Evolutionary conservation across 306 rosid species (phyloP).

Genomic region (Sicyos edulis): DNA sequence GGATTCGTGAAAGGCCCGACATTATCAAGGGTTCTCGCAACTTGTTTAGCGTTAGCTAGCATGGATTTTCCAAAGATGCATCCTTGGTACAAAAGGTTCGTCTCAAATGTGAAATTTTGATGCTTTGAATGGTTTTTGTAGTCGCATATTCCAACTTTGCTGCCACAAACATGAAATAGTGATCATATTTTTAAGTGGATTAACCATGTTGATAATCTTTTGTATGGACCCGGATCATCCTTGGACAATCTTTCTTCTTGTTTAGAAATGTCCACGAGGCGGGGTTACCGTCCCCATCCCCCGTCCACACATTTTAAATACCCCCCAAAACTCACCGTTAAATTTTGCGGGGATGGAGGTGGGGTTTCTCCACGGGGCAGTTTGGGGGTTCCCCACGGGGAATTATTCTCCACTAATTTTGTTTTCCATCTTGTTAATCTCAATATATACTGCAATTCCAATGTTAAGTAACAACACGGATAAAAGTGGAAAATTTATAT

Average conservation of each 20-base stretch:
- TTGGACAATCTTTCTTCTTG: not conserved
- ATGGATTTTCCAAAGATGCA: not conserved
- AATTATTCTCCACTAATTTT: too few relatives aligned
- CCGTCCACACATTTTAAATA: too few relatives aligned
- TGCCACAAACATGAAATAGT: not conserved
- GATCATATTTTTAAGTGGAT: not conserved
- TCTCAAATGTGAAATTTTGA: not conserved
- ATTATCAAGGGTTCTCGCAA: not conserved
- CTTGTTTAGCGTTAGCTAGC: not conserved
- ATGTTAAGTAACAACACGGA: too few relatives aligned
- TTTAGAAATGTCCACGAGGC: too few relatives aligned
- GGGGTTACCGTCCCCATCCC: too few relatives aligned
- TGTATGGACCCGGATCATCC: not conserved
- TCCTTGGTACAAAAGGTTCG: not conserved
- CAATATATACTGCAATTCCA: too few relatives aligned
- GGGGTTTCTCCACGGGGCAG: too few relatives aligned
- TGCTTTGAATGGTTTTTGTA: not conserved
- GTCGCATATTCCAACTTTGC: not conserved
- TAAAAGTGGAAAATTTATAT: too few relatives aligned
- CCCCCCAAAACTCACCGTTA: too few relatives aligned
- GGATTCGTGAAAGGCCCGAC: slow-evolving; percentile 19
- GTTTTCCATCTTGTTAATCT: too few relatives aligned
- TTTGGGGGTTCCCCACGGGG: too few relatives aligned
- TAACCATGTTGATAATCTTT: not conserved
- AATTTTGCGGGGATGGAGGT: too few relatives aligned